phyloP scores from a whole-genome alignment of 345 rosid genomes.

The Bruguiera gymnorhiza region DNA sequence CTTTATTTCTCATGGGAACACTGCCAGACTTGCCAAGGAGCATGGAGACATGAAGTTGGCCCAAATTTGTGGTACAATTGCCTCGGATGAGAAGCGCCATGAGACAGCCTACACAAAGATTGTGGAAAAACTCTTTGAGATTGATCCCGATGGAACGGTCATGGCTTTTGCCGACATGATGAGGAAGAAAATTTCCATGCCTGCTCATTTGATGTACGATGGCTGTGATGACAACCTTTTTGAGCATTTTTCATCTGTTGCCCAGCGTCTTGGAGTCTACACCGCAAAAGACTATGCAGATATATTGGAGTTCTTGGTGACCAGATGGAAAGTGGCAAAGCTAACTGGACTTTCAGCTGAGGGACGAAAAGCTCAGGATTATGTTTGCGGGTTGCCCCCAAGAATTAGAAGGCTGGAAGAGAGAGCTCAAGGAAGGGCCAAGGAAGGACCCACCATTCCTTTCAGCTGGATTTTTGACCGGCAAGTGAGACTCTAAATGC shows the following conservation, averaged over 20 bases:
- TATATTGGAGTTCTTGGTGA: conserved; percentile 33
- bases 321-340: conserved; percentile 29
- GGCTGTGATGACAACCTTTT: conserved; percentile 34
- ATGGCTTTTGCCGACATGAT: conserved; percentile 38
- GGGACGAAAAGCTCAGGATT: conserved; percentile 32
- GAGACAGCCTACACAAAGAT: conserved; percentile 36
- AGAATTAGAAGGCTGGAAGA: conserved; percentile 31
- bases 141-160: conserved; percentile 36
- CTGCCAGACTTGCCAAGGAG: conserved; percentile 35
- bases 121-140: conserved; percentile 35
- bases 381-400: conserved; percentile 28
- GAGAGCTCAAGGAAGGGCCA: conserved; percentile 29
- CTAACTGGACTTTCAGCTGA: conserved; percentile 28
- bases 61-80: conserved; percentile 35
- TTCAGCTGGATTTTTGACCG: conserved; percentile 29
- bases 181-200: conserved; percentile 38
- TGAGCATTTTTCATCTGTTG: conserved; percentile 28
- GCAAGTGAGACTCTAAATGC: conserved; percentile 13
- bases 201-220: conserved; percentile 34
- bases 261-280: conserved; percentile 32
- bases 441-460: conserved; percentile 16
- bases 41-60: conserved; percentile 37
- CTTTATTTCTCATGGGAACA: conserved; percentile 41
- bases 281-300: conserved; percentile 31
- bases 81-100: conserved; percentile 39